phyloP scores from a whole-genome alignment of 1,284 basidiomycete genomes.

The Volvariella surrecta region DNA sequence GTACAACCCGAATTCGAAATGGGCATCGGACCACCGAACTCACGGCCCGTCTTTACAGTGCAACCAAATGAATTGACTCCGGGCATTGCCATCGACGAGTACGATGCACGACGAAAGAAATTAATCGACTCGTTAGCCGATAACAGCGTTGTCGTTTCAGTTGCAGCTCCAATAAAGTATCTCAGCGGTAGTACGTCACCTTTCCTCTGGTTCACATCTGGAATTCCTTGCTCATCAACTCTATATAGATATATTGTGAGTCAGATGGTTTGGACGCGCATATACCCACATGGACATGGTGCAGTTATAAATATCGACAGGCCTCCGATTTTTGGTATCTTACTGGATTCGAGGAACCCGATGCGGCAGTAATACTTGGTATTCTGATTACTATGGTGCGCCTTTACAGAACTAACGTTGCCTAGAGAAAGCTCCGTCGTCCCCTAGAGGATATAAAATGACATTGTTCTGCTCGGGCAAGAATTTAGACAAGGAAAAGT shows the following conservation, averaged over 20 bases:
- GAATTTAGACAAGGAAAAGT: slow-evolving; percentile 75
- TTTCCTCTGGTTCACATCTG: not conserved
- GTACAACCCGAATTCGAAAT: slow-evolving; percentile 14
- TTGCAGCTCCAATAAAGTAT: slow-evolving; percentile 78
- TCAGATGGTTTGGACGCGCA: not conserved
- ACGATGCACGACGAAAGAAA: slow-evolving; percentile 65
- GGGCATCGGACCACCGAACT: not conserved
- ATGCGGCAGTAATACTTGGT: slow-evolving; percentile 83
- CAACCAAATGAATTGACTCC: slow-evolving; percentile 70
- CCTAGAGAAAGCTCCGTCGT: slow-evolving; percentile 50
- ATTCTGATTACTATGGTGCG: not conserved
- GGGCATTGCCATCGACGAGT: slow-evolving; percentile 78
- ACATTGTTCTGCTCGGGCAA: slow-evolving; percentile 81
- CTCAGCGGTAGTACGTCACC: slow-evolving; percentile 74
- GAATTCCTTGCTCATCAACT: no score
- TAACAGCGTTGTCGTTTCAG: slow-evolving; percentile 71
- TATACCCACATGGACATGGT: slow-evolving; percentile 10
- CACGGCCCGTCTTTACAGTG: slow-evolving; percentile 22
- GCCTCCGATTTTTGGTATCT: slow-evolving; percentile 92
- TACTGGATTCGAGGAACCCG: slow-evolving; percentile 92
- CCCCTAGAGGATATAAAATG: slow-evolving; percentile 78
- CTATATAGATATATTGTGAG: slow-evolving; percentile 43
- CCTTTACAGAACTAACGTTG: slow-evolving; percentile 4
- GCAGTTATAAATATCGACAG: slow-evolving; percentile 92
- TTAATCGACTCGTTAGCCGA: slow-evolving; percentile 78